Evolutionary conservation across 2,329 filamentous ascomycete species (phyloP), one percentile per base, ranked within the genome.

Genomic region (Calonectria henricotiae): DNA sequence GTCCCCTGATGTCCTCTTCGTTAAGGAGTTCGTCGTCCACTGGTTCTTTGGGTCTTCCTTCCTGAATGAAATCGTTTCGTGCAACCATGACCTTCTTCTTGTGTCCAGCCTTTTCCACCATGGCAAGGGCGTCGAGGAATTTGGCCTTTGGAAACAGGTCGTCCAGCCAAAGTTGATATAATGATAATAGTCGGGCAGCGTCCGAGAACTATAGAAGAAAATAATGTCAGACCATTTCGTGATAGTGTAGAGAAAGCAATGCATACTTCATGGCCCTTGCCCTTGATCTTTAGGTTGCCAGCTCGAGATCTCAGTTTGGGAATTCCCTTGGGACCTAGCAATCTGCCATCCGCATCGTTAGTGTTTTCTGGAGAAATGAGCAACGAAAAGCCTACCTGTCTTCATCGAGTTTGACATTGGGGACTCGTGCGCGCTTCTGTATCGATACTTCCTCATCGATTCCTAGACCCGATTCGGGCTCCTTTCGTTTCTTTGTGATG

Each of bases 131-230:
- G 78, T 99, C 96, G 58, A 93, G 89, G 78, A 99, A 99, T 78
- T 95, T 96, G 5, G 96, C 96, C 79, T 97, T 95, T 13, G 96
- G 96, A 79, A 95, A 99, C 13, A 99, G 86, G 79, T 98, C 95
- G 82, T 99, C 96, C 2, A 99, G 92, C 96, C 96, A 99, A 67
- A 98, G 83, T 80, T 98, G 96, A 80, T 98, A 99, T 80, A 97
- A 94, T 27, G 93, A 94, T 58, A 99, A 87, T 27, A 99, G 88
- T 17, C 91, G 90, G 0, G 92, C 89, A 12, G 95, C 90, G 79
- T 99, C 96, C 20, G 93, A 92, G 82, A 96, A 98, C 91, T 96
- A 65, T 2, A 25, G 2, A 27, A 67, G 60, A 78, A 27, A 23
- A n/a, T 8, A 27, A 0, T 39, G 20, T 71, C 55, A 73, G 23